Percentiles rank a stretch among this genome's conserved stretches.
These are phyloP conservation scores for Fusarium sp. DNA, from an alignment of 2,329 filamentous ascomycete species.

Conservation along the genomic window DNA sequence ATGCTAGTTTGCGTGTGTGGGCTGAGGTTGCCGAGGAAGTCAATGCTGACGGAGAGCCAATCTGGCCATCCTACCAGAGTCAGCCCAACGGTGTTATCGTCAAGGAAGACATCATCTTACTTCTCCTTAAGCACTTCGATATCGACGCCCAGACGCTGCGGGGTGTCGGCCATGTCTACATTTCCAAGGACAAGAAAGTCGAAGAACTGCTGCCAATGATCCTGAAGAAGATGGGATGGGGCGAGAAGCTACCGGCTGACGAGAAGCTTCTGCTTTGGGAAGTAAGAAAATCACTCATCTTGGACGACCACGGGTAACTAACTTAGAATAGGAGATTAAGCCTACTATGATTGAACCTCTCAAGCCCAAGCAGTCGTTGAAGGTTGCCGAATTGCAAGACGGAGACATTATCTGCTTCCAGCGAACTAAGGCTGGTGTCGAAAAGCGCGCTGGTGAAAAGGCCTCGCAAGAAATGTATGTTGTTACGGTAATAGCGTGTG, in stretches of 20 bases:
- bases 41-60: constrained; percentile 72
- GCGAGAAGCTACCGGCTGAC: constrained; percentile 73
- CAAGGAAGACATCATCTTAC: constrained; percentile 75
- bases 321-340: constrained; percentile 80
- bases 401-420: constrained; percentile 98
- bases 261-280: constrained; percentile 82
- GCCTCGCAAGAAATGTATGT: constrained; percentile 50
- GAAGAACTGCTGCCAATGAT: constrained; percentile 85
- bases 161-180: constrained; percentile 87
- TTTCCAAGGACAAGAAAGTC: constrained; percentile 88
- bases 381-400: constrained; percentile 93
- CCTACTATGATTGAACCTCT: constrained; percentile 96
- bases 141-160: constrained; percentile 77
- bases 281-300: constrained; percentile 52
- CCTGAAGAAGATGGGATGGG: constrained; percentile 86
- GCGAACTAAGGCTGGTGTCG: constrained; percentile 60
- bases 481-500: not conserved
- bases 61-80: constrained; percentile 75
- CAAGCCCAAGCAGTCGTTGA: constrained; percentile 89
- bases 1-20: constrained; percentile 86
- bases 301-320: not conserved
- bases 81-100: constrained; percentile 67
- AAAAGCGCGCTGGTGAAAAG: constrained; percentile 46
- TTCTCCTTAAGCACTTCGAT: constrained; percentile 96
- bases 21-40: constrained; percentile 80